phyloP scores from a whole-genome alignment of 176 grass and related monocot species.

The Rhipidocladum racemiflorum region DNA sequence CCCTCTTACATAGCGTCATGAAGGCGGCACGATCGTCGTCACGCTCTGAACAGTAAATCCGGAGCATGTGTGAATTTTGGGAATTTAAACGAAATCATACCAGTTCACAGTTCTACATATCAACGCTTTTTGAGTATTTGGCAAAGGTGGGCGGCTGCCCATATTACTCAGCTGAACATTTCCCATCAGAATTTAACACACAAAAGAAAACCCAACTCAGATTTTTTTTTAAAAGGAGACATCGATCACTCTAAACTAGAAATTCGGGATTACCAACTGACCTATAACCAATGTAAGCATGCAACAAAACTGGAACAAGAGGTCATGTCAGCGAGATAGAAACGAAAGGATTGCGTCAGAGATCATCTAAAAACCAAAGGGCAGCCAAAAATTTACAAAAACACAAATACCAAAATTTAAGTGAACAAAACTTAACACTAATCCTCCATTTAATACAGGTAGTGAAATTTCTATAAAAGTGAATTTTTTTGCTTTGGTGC shows the following conservation, averaged over 20 bases:
- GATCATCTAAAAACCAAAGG: not conserved
- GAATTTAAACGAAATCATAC: not conserved
- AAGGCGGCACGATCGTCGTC: slow-evolving; percentile 56
- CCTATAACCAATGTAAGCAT: not conserved
- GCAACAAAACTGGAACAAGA: not conserved
- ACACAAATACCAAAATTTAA: not conserved
- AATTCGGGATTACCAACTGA: too few species aligned
- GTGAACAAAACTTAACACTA: not conserved
- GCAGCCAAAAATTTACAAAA: not conserved
- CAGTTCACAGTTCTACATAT: not conserved
- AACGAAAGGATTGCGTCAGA: not conserved
- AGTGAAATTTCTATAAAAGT: too few species aligned
- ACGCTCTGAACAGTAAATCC: slow-evolving; percentile 42
- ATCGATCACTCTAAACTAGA: too few species aligned
- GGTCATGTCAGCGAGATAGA: not conserved
- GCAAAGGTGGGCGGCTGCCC: too few species aligned
- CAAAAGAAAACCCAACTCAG: too few species aligned
- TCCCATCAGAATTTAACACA: too few species aligned
- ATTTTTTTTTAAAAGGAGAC: too few species aligned
- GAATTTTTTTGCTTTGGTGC: too few species aligned
- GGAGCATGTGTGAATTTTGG: not conserved
- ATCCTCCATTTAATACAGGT: not conserved
- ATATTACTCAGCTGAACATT: too few species aligned
- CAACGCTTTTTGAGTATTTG: too few species aligned
- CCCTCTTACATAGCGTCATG: slow-evolving; percentile 69